Base-by-base conservation (phyloP, 2,329 filamentous ascomycete species). In the Aspergillus neotritici region DNA sequence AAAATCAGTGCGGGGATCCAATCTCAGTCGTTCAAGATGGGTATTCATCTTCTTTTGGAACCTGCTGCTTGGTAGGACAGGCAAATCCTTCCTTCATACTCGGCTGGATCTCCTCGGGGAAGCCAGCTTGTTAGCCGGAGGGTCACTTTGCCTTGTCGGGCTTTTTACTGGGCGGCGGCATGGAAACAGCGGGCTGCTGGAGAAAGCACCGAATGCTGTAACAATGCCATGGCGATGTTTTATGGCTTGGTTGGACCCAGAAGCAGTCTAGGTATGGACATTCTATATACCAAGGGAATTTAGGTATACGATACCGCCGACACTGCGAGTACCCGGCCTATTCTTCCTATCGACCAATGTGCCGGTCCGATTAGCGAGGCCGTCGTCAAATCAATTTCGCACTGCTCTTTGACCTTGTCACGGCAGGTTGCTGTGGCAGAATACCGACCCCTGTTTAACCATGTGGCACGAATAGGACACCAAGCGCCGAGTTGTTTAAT, bases 371-470 rank as follows among this genome's bases (percentile, higher is more conserved):
- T 30, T 49, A 49, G 31, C 33, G 49, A 12, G 53, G 52, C 34
- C 48, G 43, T 31, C 50, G 52, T 17, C 52, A 57, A 35, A 36
- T 57, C 15, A 52, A 53, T 44, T 56, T 48, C 31, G 52, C 28
- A 52, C 46, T 33, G 52, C 21, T 9, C 21, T 9, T 21, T 25
- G 7, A 25, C 9, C 7, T 5, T 25, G 21, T 8, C 7, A 25
- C 13, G 14, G 15, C 14, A 21, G 28, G 31, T 14, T 31, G 16
- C 15, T 17, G 15, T 14, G 29, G 10, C n/a, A 9, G 31, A 29
- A n/a, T 41, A 29, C 48, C 46, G 30, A 51, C 30, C 5, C 30
- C 37, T 31, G 9, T 16, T 13, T 39, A 54, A 49, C 21, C 54
- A 30, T 50, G 49, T 36, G 46, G 55, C 40, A 47, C 52, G 8